phyloP scores from a whole-genome alignment of 306 rosid genomes.

The Mimosa bimucronata region DNA sequence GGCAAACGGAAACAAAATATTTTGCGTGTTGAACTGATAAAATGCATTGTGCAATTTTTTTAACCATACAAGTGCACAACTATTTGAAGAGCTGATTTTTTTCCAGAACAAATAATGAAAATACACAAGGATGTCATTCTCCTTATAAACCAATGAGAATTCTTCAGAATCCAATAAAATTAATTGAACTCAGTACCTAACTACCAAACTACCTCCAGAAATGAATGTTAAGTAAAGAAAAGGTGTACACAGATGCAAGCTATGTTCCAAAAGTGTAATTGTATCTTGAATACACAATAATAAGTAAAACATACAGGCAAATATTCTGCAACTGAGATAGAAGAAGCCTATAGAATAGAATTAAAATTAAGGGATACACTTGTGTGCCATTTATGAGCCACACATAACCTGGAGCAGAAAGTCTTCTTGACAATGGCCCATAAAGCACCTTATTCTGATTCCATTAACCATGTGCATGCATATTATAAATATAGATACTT shows the following conservation, averaged over 20 bases:
- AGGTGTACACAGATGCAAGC: background rate
- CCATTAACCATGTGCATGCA: background rate
- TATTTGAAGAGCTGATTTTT: background rate
- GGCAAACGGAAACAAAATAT: background rate
- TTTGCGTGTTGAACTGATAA: conserved; percentile 10
- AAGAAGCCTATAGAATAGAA: background rate
- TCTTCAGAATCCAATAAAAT: background rate
- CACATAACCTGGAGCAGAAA: background rate
- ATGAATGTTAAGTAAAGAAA: background rate
- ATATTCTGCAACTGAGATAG: background rate
- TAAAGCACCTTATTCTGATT: background rate
- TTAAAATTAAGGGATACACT: background rate
- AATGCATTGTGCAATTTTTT: background rate
- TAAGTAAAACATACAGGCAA: background rate
- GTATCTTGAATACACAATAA: background rate
- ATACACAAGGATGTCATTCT: background rate
- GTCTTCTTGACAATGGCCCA: background rate
- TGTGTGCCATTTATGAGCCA: background rate
- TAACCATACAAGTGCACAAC: background rate
- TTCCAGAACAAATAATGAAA: background rate
- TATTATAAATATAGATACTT: background rate
- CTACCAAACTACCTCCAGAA: background rate
- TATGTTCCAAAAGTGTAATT: conserved; percentile 2
- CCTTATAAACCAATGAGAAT: background rate
- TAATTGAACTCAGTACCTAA: background rate